Evolutionary conservation across 2,329 filamentous ascomycete species (phyloP).

Genomic region (Cordyceps cicadae): DNA sequence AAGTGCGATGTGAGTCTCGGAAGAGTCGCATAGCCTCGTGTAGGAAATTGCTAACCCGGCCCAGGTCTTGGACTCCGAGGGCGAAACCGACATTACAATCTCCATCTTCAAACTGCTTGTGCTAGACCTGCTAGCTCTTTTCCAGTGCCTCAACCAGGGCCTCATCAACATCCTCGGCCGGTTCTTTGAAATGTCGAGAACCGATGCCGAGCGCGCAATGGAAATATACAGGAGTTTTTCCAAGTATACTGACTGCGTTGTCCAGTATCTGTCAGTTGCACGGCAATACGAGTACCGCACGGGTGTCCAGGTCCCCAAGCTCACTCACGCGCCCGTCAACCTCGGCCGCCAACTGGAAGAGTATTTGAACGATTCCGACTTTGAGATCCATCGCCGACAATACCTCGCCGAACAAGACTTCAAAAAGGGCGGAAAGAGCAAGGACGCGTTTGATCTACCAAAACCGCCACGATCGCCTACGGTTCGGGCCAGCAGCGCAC

Average conservation of each 20-base stretch:
- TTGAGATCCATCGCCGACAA: conserved; percentile 85
- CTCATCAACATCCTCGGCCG: conserved; percentile 95
- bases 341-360: conserved; percentile 84
- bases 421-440: conserved; percentile 38
- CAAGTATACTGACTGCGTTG: conserved; percentile 84
- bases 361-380: conserved; percentile 89
- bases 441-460: conserved; percentile 29
- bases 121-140: conserved; percentile 79
- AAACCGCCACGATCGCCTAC: conserved; percentile 27
- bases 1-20: conserved; percentile 70
- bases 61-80: conserved; percentile 76
- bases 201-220: conserved; percentile 86
- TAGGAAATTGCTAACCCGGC: conserved; percentile 8
- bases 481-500: conserved; percentile 16
- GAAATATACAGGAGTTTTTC: conserved; percentile 89
- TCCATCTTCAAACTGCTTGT: conserved; percentile 89
- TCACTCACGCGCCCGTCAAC: conserved; percentile 94
- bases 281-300: conserved; percentile 89
- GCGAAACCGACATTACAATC: conserved; percentile 93
- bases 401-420: conserved; percentile 83
- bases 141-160: conserved; percentile 92
- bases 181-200: conserved; percentile 96
- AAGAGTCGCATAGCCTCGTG: neutral
- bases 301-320: conserved; percentile 85
- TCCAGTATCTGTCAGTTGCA: conserved; percentile 79